These are phyloP conservation scores for Lipomyces yamanashiensis DNA, from an alignment of 805 yeast genomes.

Conservation along the genomic window DNA sequence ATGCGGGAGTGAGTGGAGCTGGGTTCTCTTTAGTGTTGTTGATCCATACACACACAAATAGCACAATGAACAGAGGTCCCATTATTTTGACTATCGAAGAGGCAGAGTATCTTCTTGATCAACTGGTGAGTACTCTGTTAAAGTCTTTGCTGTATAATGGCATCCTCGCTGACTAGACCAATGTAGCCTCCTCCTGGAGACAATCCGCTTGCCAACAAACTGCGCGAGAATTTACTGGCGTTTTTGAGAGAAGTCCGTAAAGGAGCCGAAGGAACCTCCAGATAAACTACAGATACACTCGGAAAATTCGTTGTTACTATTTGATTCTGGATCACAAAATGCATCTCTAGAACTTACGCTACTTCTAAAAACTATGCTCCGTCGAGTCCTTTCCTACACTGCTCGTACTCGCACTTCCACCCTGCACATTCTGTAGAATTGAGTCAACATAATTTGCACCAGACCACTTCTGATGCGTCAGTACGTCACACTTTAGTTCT, in stretches of 20 bases:
- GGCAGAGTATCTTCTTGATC: constrained; percentile 36
- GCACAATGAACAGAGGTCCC: constrained; percentile 35
- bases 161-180: neutral
- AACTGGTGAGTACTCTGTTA: constrained; percentile 24
- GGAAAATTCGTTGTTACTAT: neutral
- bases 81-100: constrained; percentile 33
- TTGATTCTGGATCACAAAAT: neutral
- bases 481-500: constrained; percentile 54
- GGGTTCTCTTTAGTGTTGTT: too few species aligned
- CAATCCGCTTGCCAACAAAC: constrained; percentile 25
- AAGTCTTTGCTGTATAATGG: too few species aligned
- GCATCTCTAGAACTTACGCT: neutral
- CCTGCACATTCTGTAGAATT: constrained; percentile 50
- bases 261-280: constrained; percentile 35
- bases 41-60: neutral
- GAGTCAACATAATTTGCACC: constrained; percentile 62
- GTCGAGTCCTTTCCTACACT: constrained; percentile 33
- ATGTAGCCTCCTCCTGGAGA: constrained; percentile 27
- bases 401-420: constrained; percentile 43
- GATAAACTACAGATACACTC: neutral
- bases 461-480: constrained; percentile 67
- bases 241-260: constrained; percentile 33
- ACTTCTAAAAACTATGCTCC: constrained; percentile 21
- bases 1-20: neutral
- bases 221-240: constrained; percentile 25